These are phyloP conservation scores for Penicillium canariense DNA, from an alignment of 495 filamentous ascomycete species.

Conservation along the genomic window DNA sequence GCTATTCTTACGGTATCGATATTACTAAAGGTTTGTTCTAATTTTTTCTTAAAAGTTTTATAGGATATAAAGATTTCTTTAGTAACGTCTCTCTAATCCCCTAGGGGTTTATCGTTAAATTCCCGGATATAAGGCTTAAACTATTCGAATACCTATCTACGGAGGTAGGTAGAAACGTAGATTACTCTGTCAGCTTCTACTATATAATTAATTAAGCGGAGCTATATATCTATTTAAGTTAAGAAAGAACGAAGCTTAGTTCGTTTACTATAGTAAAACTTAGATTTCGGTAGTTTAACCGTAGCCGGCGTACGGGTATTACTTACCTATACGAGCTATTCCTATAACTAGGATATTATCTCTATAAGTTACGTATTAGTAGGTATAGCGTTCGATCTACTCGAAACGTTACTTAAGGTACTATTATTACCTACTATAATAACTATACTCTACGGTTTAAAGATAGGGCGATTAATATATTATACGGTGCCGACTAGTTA, in stretches of 20 bases:
- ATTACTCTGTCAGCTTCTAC: background rate
- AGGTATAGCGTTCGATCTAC: background rate
- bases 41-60: constrained; percentile 1
- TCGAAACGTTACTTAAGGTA: no score
- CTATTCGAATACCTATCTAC: background rate
- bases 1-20: no score
- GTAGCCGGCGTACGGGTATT: background rate
- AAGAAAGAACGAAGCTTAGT: background rate
- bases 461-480: no score
- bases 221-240: constrained; percentile 4
- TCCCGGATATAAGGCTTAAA: background rate
- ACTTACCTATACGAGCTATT: background rate
- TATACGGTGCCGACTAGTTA: no score
- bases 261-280: background rate
- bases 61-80: constrained; percentile 1
- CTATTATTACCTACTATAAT: no score
- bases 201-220: background rate
- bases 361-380: background rate
- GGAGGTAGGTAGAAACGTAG: background rate
- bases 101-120: background rate
- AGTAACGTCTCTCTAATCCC: background rate
- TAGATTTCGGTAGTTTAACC: background rate
- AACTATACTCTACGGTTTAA: no score
- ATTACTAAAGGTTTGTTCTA: constrained; percentile 4
- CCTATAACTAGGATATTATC: background rate